Conservation (phyloP, 257 asterid species). For the Lavandula angustifolia region DNA sequence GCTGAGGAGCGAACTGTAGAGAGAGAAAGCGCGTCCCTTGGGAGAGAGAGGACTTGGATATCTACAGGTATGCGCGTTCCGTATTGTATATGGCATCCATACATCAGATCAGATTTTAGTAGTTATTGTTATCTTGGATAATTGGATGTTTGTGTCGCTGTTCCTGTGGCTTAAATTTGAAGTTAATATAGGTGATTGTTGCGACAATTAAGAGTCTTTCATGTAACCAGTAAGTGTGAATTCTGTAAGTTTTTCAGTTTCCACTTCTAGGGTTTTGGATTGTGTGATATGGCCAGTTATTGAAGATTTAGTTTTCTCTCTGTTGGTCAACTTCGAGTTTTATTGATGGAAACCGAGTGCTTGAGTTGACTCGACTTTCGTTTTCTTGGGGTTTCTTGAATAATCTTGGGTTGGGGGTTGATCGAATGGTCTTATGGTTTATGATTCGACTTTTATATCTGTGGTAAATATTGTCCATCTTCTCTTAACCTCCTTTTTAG, state of each 20-base stretch:
- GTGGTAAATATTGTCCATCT: background rate
- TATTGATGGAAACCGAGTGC: conserved; percentile 31
- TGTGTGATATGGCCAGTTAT: conserved; percentile 13
- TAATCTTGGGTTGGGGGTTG: conserved; percentile 10
- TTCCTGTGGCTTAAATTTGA: conserved; percentile 10
- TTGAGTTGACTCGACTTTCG: conserved; percentile 41
- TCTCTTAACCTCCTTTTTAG: background rate
- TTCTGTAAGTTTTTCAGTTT: conserved; percentile 27
- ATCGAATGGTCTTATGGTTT: conserved; percentile 4
- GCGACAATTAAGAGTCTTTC: conserved; percentile 25
- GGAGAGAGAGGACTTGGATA: conserved; percentile 31
- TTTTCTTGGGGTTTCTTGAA: conserved; percentile 32
- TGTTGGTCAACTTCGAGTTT: conserved; percentile 32
- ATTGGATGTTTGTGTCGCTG: conserved; percentile 3
- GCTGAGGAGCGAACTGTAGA: conserved; percentile 34
- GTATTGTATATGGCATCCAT: conserved; percentile 21
- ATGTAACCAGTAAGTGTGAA: conserved; percentile 8
- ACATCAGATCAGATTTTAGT: conserved; percentile 22
- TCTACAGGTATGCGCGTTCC: conserved; percentile 37
- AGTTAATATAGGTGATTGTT: conserved; percentile 12
- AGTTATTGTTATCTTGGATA: background rate
- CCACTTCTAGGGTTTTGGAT: conserved; percentile 40
- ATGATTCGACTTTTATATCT: conserved; percentile 6
- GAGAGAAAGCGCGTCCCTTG: conserved; percentile 48
- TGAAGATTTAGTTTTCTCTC: conserved; percentile 1